Conservation (phyloP, 176 grass and related monocot species). For the Hordeum vulgare region MorexV3_pseudomolecules_assembly NC_058524.1:531261468-531261967, state of each 20-base stretch:
- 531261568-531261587: background rate
- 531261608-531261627: background rate
- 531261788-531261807: background rate
- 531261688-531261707: background rate
- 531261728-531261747: background rate
- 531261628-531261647: no score
- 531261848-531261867: background rate
- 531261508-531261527: conserved; percentile 26
- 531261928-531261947: background rate
- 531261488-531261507: conserved; percentile 11
- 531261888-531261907: background rate
- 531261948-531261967: background rate
- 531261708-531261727: background rate
- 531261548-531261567: background rate
- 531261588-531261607: background rate
- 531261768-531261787: background rate
- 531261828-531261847: background rate
- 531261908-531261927: background rate
- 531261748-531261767: background rate
- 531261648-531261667: background rate
- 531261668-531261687: background rate
- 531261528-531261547: background rate
- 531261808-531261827: background rate
- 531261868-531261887: background rate
- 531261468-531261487: background rate